Percentiles rank a stretch among this genome's conserved stretches.
Evolutionary conservation across 1,284 basidiomycete genomes (phyloP).

Genomic region (Ustilago vetiveriae): DNA sequence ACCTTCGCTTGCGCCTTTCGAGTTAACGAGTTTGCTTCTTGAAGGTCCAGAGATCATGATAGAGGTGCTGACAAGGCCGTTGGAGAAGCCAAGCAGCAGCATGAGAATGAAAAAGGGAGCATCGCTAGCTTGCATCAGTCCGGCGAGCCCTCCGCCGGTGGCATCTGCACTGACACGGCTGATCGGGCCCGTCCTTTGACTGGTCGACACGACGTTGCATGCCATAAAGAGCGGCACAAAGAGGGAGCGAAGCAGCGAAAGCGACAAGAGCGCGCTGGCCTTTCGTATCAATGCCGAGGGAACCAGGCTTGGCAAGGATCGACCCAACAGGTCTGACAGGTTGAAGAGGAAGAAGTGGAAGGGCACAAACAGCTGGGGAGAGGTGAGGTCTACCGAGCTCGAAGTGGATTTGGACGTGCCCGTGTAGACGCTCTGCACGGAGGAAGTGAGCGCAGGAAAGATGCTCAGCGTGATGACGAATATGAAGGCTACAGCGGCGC

Average conservation of each 20-base stretch:
- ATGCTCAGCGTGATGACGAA: conserved; percentile 54
- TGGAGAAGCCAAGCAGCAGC: conserved; percentile 52
- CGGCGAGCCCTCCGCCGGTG: conserved; percentile 11
- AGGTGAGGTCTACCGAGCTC: conserved; percentile 34
- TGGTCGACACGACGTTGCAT: conserved; percentile 49
- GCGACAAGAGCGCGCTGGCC: conserved; percentile 22
- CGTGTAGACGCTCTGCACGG: conserved; percentile 52
- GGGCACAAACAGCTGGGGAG: conserved; percentile 58
- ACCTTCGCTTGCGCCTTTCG: conserved; percentile 36
- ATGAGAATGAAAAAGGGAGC: conserved; percentile 53
- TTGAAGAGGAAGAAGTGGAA: conserved; percentile 63
- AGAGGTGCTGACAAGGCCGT: conserved; percentile 55
- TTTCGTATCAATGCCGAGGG: conserved; percentile 24
- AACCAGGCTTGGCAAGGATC: conserved; percentile 48
- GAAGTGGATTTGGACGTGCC: conserved; percentile 2
- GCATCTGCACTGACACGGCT: neutral
- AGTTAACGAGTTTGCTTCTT: conserved; percentile 33
- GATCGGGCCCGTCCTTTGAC: conserved; percentile 34
- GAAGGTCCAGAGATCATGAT: conserved; percentile 56
- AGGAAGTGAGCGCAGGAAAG: conserved; percentile 57
- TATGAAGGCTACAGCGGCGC: conserved; percentile 38
- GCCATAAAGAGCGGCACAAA: conserved; percentile 56
- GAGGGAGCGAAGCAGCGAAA: conserved; percentile 35
- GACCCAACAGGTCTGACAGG: conserved; percentile 50
- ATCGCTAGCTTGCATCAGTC: conserved; percentile 44